Conservation (phyloP, 2,329 filamentous ascomycete species). For the Trichophaea hybrida region DNA sequence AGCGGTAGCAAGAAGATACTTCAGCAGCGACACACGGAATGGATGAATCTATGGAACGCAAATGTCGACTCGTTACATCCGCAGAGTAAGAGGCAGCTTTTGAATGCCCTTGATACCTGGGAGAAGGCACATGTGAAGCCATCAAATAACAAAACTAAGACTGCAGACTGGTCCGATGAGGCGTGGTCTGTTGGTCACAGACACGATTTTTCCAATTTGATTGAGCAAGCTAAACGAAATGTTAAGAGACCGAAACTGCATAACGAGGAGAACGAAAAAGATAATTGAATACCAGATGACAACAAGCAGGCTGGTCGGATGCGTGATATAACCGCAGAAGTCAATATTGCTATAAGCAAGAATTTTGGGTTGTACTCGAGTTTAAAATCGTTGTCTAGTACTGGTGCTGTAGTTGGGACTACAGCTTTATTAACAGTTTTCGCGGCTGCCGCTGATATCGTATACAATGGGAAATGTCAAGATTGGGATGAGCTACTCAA, state of each 20-base stretch:
- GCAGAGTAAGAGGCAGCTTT: slow-evolving; percentile 53
- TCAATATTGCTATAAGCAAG: background rate
- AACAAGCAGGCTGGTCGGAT: background rate
- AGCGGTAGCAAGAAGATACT: slow-evolving; percentile 50
- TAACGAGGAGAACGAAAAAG: slow-evolving; percentile 14
- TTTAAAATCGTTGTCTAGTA: background rate
- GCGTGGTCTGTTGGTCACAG: slow-evolving; percentile 63
- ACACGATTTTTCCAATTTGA: slow-evolving; percentile 61
- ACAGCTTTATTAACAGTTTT: too few species aligned
- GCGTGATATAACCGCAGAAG: background rate
- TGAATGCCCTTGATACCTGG: slow-evolving; percentile 72
- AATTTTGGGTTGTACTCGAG: background rate
- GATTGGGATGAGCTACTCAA: too few species aligned
- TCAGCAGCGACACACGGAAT: slow-evolving; percentile 73
- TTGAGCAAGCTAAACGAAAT: slow-evolving; percentile 52
- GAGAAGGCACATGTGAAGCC: slow-evolving; percentile 62
- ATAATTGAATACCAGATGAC: background rate
- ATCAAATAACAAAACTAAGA: slow-evolving; percentile 31
- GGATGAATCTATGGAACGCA: slow-evolving; percentile 91
- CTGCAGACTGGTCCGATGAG: slow-evolving; percentile 64
- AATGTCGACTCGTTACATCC: slow-evolving; percentile 64
- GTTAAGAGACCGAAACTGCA: slow-evolving; percentile 28
- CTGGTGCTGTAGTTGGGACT: too few species aligned
- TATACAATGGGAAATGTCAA: too few species aligned
- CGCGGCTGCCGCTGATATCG: too few species aligned